Base-by-base conservation (phyloP, 345 rosid species). In the Eucalyptus shirleyi region DNA sequence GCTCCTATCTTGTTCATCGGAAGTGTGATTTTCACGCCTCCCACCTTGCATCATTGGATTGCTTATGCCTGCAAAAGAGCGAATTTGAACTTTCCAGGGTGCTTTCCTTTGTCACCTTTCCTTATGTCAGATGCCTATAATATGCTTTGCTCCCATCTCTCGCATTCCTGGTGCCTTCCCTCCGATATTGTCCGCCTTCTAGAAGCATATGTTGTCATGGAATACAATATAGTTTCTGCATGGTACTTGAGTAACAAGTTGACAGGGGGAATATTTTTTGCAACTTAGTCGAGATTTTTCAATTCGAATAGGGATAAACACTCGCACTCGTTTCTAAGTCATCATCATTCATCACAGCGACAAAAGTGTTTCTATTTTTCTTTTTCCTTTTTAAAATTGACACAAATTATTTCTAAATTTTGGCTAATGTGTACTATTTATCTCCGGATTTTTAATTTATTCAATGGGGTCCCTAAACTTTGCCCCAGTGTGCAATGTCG, bases 401-500 rank as follows among this genome's bases (percentile, higher is more conserved):
- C 32, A 28, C 8, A 26, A 12, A 28, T 28, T 13, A 28, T 28
- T 28, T 6, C 4, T 28, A 12, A 60, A 60, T 28, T 60, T 26
- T 26, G 16, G 15, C 8, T 13, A 12, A 60, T 53, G 3, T 60
- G 8, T 60, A 60, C 8, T 5, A 2, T 28, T 28, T 6, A 6
- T 12, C 16, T 60, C n/a, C 4, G 4, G 28, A 12, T 28, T 60
- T 60, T 60, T 28, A 60, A 60, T 12, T 60, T 28, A 28, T 60
- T 60, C 4, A 60, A 60, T 0, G 6, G 2, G 32, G 4, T 12
- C n/a, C 14, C 4, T 26, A 56, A 56, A 56, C 3, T 56, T 56
- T 56, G 24, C 9, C 24, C 5, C 1, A 8, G 0, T 8, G 24
- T 19, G 11, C 24, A 53, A 53, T 8, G 4, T 53, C 10, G 0